Evolutionary conservation across 345 rosid genomes (phyloP).

Genomic region (Cochlearia excelsa): DNA sequence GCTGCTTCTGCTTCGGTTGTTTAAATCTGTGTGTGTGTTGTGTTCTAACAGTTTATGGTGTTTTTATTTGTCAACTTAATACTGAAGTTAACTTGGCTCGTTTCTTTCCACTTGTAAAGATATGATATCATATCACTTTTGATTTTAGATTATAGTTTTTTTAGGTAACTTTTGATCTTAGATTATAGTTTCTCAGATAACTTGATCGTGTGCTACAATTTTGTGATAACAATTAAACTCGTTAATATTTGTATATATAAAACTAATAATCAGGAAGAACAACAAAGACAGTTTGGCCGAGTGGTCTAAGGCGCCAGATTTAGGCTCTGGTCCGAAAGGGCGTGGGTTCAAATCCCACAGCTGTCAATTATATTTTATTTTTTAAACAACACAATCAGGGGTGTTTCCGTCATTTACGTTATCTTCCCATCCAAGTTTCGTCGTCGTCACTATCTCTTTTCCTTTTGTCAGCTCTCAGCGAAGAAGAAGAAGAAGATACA

Average conservation of each 20-base stretch:
- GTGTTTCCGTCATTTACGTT: background rate
- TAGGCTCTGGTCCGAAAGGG: constrained; percentile 99
- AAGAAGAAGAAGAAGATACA: too few species aligned
- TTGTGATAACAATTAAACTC: too few species aligned
- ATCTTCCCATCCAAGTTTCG: background rate
- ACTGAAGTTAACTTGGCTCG: constrained; percentile 15
- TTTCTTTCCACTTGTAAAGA: constrained; percentile 35
- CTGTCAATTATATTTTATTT: constrained; percentile 47
- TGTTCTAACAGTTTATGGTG: constrained; percentile 7
- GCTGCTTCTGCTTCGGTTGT: constrained; percentile 36
- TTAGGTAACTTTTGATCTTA: background rate
- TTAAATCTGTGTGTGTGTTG: constrained; percentile 5
- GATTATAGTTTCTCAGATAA: too few species aligned
- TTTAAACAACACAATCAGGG: background rate
- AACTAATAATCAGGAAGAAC: too few species aligned
- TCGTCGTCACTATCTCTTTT: background rate
- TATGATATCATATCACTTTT: background rate
- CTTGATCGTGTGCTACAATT: too few species aligned
- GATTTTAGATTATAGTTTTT: constrained; percentile 1
- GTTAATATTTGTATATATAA: too few species aligned
- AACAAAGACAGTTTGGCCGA: constrained; percentile 90
- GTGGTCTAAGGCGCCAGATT: constrained; percentile 99
- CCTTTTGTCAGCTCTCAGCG: too few species aligned
- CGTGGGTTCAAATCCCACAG: constrained; percentile 99
- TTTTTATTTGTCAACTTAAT: constrained; percentile 12